Evolutionary conservation across 495 filamentous ascomycete species (phyloP).

Genomic region (Neurospora sp.): DNA sequence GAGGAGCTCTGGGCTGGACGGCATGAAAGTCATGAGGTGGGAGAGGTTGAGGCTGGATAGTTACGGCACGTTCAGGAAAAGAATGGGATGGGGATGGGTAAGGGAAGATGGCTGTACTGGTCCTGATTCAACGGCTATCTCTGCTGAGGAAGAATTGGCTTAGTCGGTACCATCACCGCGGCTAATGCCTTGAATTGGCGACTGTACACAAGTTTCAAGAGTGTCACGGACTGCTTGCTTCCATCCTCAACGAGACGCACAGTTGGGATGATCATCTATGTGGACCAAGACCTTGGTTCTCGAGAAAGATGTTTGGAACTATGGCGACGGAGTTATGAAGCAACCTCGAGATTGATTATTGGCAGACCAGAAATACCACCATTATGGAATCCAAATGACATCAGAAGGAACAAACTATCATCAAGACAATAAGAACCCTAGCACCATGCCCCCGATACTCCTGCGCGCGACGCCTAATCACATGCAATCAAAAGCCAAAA

Average conservation of each 20-base stretch:
- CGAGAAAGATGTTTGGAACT: neutral
- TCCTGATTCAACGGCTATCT: neutral
- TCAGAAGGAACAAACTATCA: neutral
- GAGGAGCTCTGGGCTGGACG: neutral
- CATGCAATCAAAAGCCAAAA: conserved; percentile 5
- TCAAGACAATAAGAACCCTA: neutral
- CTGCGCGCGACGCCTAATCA: conserved; percentile 8
- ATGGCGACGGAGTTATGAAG: neutral
- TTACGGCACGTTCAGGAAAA: neutral
- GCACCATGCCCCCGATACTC: neutral
- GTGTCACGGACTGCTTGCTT: neutral
- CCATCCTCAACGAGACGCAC: neutral
- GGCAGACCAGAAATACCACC: neutral
- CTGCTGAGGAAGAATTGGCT: neutral
- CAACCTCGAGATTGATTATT: neutral
- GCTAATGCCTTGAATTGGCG: neutral
- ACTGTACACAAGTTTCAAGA: neutral
- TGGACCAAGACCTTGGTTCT: too few species aligned
- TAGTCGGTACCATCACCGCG: neutral
- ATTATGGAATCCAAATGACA: neutral
- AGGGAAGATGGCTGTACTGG: neutral
- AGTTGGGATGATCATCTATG: neutral
- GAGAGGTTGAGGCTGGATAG: neutral
- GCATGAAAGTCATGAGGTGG: neutral
- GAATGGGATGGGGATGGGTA: neutral